A percentile compares a stretch with the other conserved stretches of the same genome.
phyloP scores from a whole-genome alignment of 78 protist genomes.

The Dictyostelium intermedium region DNA sequence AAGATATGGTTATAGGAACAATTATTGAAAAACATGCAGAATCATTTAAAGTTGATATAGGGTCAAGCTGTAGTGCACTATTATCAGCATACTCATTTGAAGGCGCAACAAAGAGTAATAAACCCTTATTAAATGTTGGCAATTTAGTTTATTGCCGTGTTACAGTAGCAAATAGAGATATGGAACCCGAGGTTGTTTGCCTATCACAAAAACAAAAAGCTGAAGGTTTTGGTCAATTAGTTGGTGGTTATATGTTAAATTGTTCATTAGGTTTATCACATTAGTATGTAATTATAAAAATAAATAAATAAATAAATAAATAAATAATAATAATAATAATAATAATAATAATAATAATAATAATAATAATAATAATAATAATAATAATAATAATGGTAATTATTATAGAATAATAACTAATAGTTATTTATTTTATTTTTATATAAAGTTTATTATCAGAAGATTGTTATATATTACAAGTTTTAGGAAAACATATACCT shows the following conservation, averaged over 20 bases:
- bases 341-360: no score
- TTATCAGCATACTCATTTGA: conserved; percentile 87
- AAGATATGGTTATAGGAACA: conserved; percentile 85
- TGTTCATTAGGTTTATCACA: conserved; percentile 70
- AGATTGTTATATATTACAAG: conserved; percentile 60
- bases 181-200: conserved; percentile 90
- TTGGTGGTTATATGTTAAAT: conserved; percentile 74
- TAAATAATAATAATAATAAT: not conserved
- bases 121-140: conserved; percentile 82
- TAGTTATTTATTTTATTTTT: not conserved
- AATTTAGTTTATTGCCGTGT: conserved; percentile 83
- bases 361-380: no score
- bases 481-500: conserved; percentile 70
- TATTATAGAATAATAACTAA: no score
- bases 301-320: no score
- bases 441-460: conserved; percentile 51
- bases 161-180: conserved; percentile 84
- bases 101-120: conserved; percentile 86
- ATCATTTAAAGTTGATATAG: conserved; percentile 83
- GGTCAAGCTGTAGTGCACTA: conserved; percentile 59
- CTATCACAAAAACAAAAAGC: conserved; percentile 46
- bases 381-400: no score
- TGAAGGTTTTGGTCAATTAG: conserved; percentile 86
- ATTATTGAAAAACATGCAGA: conserved; percentile 73
- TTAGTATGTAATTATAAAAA: conserved; percentile 53